phyloP scores from a whole-genome alignment of 2,329 filamentous ascomycete species.

The Aspergillus vadensis region DNA sequence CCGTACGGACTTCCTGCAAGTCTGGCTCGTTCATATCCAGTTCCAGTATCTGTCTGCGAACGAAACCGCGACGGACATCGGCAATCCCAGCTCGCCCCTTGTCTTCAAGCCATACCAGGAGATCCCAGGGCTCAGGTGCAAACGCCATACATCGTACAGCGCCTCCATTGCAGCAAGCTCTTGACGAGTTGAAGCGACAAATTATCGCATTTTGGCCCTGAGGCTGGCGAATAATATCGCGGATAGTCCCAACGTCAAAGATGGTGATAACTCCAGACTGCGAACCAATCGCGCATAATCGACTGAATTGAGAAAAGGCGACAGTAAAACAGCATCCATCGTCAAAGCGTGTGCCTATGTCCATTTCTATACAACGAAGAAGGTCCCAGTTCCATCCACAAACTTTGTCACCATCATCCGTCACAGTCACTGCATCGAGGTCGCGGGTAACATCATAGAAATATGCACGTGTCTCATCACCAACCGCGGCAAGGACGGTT shows the following conservation, averaged over 20 bases:
- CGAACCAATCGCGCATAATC: slow-evolving; percentile 53
- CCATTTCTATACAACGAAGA: slow-evolving; percentile 42
- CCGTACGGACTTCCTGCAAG: slow-evolving; percentile 37
- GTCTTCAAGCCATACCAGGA: slow-evolving; percentile 93
- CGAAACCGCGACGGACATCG: slow-evolving; percentile 50
- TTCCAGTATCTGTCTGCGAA: slow-evolving; percentile 47
- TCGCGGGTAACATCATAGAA: slow-evolving; percentile 63
- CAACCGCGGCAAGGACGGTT: slow-evolving; percentile 74
- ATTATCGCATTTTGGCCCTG: slow-evolving; percentile 56
- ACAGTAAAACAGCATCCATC: slow-evolving; percentile 52
- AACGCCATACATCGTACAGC: slow-evolving; percentile 92
- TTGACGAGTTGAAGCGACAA: slow-evolving; percentile 75
- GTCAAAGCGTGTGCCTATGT: slow-evolving; percentile 43
- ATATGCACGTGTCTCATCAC: slow-evolving; percentile 84
- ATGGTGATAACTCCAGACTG: slow-evolving; percentile 52
- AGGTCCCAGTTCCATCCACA: slow-evolving; percentile 46
- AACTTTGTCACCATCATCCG: slow-evolving; percentile 37
- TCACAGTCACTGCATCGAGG: slow-evolving; percentile 28
- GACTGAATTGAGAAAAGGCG: slow-evolving; percentile 52
- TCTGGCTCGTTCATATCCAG: slow-evolving; percentile 37
- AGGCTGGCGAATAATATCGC: slow-evolving; percentile 21
- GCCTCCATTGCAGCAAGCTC: slow-evolving; percentile 69
- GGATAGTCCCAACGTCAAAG: slow-evolving; percentile 43
- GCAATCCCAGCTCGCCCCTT: slow-evolving; percentile 56
- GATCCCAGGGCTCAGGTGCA: slow-evolving; percentile 83